Evolutionary conservation across 179 eudicot species (phyloP).

Genomic region (Silene noctiflora): DNA sequence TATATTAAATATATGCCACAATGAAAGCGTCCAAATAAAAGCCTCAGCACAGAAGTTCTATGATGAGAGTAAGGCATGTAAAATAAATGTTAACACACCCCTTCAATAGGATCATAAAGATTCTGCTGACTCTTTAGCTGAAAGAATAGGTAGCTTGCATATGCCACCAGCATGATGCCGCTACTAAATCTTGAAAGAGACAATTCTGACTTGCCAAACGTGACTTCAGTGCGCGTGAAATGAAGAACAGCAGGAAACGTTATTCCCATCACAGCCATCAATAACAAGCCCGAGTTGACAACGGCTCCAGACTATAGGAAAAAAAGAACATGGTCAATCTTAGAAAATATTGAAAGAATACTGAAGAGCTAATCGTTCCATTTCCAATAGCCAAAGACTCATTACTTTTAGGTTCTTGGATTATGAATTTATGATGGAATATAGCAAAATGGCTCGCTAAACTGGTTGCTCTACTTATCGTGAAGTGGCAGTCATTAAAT

Average conservation of each 20-base stretch:
- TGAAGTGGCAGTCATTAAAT: too few species aligned
- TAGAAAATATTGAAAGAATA: not conserved
- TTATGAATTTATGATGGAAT: too few species aligned
- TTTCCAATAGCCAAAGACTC: too few species aligned
- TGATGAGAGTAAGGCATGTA: not conserved
- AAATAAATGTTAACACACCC: constrained; percentile 36
- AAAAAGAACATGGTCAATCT: constrained; percentile 4
- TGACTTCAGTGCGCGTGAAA: constrained; percentile 83
- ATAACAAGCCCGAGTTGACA: constrained; percentile 80
- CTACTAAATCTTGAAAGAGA: constrained; percentile 94
- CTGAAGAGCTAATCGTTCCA: not conserved
- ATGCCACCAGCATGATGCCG: constrained; percentile 88
- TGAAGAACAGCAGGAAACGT: constrained; percentile 93
- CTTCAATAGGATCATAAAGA: constrained; percentile 50
- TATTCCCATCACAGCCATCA: constrained; percentile 99
- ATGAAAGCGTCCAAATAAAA: constrained; percentile 4
- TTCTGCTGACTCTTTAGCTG: constrained; percentile 69
- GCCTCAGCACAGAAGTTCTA: constrained; percentile 6
- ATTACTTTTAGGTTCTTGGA: too few species aligned
- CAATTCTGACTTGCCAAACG: constrained; percentile 78
- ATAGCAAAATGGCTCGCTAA: too few species aligned
- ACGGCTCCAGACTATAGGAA: constrained; percentile 65
- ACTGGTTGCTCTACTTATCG: too few species aligned
- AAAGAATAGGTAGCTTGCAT: constrained; percentile 88
- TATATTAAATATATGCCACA: not conserved